Conservation (phyloP, 345 rosid genomes). For the Lumnitzera racemosa region DNA sequence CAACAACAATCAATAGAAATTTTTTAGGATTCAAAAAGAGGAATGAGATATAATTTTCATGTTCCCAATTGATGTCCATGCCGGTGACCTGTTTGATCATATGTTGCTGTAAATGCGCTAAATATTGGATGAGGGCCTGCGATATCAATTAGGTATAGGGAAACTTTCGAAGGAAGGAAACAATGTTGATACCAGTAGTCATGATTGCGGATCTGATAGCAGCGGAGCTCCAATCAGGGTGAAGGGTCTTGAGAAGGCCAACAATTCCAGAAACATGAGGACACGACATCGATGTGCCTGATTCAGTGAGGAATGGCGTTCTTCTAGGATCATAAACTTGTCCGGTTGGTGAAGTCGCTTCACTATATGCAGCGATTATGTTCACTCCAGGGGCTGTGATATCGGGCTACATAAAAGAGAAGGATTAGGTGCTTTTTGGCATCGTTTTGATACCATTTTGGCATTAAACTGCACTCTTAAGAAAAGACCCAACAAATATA, state of each 20-base stretch:
- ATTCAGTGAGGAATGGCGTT: conserved; percentile 14
- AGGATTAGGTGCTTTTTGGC: background rate
- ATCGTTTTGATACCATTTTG: too few relatives aligned
- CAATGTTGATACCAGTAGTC: conserved; percentile 29
- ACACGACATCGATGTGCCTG: conserved; percentile 55
- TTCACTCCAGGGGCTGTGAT: conserved; percentile 49
- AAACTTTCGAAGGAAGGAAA: background rate
- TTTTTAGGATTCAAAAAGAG: background rate
- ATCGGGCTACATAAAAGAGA: conserved; percentile 31
- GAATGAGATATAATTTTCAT: too few relatives aligned
- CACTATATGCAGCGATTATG: conserved; percentile 33
- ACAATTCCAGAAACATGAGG: conserved; percentile 47
- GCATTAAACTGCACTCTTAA: too few relatives aligned
- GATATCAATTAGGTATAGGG: background rate
- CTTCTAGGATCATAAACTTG: conserved; percentile 18
- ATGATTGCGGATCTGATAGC: conserved; percentile 41
- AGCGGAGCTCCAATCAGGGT: conserved; percentile 46
- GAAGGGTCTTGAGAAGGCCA: conserved; percentile 38
- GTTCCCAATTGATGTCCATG: too few relatives aligned
- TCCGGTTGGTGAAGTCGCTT: conserved; percentile 14
- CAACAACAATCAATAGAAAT: background rate
- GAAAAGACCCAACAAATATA: background rate
- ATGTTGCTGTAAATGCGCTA: too few relatives aligned
- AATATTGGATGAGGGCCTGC: too few relatives aligned
- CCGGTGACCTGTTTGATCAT: background rate